phyloP scores from a whole-genome alignment of 345 rosid species.

The Eucalyptus melliodora region DNA sequence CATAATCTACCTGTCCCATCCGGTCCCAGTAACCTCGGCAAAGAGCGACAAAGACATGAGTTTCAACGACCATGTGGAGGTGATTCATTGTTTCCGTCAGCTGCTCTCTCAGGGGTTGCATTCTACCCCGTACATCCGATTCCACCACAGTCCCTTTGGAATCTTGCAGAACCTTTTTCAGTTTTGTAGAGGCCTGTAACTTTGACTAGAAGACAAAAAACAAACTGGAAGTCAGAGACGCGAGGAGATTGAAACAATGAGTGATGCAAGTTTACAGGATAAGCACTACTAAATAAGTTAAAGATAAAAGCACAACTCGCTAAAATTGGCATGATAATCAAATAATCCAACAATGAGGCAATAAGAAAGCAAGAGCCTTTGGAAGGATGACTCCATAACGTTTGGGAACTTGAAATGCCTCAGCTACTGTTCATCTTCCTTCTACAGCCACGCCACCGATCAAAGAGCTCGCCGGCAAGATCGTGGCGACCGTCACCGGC shows the following conservation, averaged over 20 bases:
- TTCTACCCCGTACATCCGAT: constrained; percentile 59
- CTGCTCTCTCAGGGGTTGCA: constrained; percentile 85
- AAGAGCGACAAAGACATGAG: constrained; percentile 66
- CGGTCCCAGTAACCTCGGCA: constrained; percentile 95
- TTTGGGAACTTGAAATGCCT: too few relatives aligned
- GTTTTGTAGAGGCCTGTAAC: constrained; percentile 61
- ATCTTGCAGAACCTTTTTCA: constrained; percentile 92
- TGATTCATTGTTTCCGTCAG: constrained; percentile 66
- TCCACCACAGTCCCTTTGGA: constrained; percentile 81
- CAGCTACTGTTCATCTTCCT: too few relatives aligned
- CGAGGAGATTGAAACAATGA: not conserved
- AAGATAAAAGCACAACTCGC: not conserved
- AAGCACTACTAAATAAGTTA: not conserved
- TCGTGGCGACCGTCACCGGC: too few relatives aligned
- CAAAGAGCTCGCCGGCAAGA: too few relatives aligned
- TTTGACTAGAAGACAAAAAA: constrained; percentile 39
- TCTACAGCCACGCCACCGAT: too few relatives aligned
- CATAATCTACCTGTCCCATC: constrained; percentile 67
- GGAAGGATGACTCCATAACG: not conserved
- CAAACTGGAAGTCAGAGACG: not conserved
- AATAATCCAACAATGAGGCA: not conserved
- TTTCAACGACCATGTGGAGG: constrained; percentile 64
- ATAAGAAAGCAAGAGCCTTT: not conserved
- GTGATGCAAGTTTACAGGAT: not conserved
- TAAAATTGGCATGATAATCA: not conserved